phyloP scores from a whole-genome alignment of 164 flowering plant genomes.

The Santalum album region DNA sequence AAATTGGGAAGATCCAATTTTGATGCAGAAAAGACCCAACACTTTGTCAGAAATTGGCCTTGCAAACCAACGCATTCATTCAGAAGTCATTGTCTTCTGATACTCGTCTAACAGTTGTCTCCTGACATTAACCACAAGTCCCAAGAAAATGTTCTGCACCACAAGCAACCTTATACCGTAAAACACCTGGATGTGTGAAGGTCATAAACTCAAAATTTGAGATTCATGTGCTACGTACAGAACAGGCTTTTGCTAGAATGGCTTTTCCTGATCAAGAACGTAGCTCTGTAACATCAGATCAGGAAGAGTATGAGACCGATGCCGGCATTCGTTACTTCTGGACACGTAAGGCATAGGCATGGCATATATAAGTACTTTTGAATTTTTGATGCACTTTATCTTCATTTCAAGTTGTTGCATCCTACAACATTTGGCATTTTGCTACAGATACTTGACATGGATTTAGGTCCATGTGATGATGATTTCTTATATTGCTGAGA shows the following conservation, averaged over 20 bases:
- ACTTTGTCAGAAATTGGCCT: not conserved
- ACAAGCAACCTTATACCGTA: conserved; percentile 4
- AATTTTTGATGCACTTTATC: not conserved
- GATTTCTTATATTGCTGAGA: not conserved
- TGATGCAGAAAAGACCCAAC: no score
- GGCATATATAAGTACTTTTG: not conserved
- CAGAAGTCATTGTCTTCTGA: not conserved
- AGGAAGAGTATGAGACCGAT: conserved; percentile 5
- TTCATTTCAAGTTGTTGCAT: not conserved
- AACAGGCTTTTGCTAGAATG: not conserved
- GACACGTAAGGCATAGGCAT: not conserved
- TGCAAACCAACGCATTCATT: no score
- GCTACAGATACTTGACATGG: conserved; percentile 6
- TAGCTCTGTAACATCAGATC: not conserved
- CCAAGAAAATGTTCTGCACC: conserved; percentile 12
- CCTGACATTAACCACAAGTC: conserved; percentile 8
- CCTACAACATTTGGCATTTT: not conserved
- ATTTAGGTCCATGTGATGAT: conserved; percentile 3
- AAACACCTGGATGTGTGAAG: conserved; percentile 4
- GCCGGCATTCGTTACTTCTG: conserved; percentile 1
- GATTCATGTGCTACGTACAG: conserved; percentile 9
- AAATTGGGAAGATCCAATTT: no score
- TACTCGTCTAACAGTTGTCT: not conserved
- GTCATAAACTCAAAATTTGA: conserved; percentile 1
- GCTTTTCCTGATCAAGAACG: not conserved